These are phyloP conservation scores for Pichia scutulata DNA, from an alignment of 805 yeast species.

Conservation along the genomic window DNA sequence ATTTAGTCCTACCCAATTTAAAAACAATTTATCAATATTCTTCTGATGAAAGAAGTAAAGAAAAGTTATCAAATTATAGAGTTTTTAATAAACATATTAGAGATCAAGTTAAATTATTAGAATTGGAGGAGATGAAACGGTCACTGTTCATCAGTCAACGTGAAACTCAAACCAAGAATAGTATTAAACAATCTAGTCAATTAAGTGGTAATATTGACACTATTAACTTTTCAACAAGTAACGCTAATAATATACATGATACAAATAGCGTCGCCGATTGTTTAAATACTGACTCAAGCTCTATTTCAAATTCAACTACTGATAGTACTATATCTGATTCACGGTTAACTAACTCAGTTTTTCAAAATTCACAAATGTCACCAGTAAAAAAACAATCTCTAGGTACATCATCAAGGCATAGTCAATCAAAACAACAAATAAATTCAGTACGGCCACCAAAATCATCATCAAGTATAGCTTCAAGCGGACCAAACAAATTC, in stretches of 20 bases:
- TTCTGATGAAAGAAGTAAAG: conserved; percentile 27
- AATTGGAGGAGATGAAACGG: conserved; percentile 37
- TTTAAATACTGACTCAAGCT: not conserved
- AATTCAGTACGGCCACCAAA: not conserved
- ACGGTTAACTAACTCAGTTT: not conserved
- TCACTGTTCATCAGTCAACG: conserved; percentile 23
- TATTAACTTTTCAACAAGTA: not conserved
- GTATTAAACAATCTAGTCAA: not conserved
- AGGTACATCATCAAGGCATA: not conserved
- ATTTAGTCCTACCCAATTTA: conserved; percentile 37
- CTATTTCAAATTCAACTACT: not conserved
- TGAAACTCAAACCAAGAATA: conserved; percentile 9
- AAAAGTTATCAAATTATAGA: conserved; percentile 23
- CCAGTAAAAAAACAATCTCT: not conserved
- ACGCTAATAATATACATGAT: not conserved
- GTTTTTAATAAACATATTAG: conserved; percentile 40
- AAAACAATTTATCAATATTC: conserved; percentile 26
- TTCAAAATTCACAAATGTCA: not conserved
- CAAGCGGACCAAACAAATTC: conserved; percentile 15
- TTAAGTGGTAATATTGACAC: not conserved
- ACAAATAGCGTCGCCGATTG: not conserved
- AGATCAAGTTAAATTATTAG: conserved; percentile 44
- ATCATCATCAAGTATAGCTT: not conserved
- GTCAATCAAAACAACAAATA: not conserved
- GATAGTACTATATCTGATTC: not conserved